Percentiles rank a stretch among this genome's conserved stretches.
Evolutionary conservation across 768 basidiomycete genomes (phyloP).

Genomic region (Jaapia argillacea): DNA sequence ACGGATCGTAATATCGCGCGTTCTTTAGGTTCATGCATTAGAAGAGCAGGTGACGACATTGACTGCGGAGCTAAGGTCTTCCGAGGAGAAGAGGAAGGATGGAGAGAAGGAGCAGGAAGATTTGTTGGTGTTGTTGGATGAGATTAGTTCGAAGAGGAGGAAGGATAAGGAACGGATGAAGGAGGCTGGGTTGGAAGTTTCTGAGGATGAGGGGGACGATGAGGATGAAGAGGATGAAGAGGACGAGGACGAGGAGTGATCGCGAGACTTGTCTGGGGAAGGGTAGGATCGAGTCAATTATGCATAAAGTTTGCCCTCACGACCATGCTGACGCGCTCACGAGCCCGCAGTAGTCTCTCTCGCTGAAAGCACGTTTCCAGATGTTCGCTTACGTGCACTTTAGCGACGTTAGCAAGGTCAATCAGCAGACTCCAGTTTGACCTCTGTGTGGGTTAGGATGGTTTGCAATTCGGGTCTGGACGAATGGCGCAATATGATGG

Average conservation of each 20-base stretch:
- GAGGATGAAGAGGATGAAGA: slow-evolving; percentile 52
- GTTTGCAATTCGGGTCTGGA: too few species aligned
- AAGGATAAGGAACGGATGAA: slow-evolving; percentile 74
- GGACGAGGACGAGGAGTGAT: slow-evolving; percentile 16
- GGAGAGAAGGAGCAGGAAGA: slow-evolving; percentile 97
- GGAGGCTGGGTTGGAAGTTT: slow-evolving; percentile 74
- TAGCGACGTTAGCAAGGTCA: too few species aligned
- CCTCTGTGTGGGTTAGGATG: too few species aligned
- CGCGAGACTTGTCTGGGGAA: not conserved
- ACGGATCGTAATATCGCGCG: not conserved
- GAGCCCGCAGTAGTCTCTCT: too few species aligned
- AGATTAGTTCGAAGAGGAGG: slow-evolving; percentile 77
- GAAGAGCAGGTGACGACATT: slow-evolving; percentile 37
- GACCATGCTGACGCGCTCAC: too few species aligned
- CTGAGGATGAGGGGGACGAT: slow-evolving; percentile 83
- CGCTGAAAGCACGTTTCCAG: too few species aligned
- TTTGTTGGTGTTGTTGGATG: slow-evolving; percentile 85
- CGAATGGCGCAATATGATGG: too few species aligned
- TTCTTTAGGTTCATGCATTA: slow-evolving; percentile 31
- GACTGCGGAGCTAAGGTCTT: slow-evolving; percentile 34
- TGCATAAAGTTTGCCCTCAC: too few species aligned
- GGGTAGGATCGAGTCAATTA: too few species aligned
- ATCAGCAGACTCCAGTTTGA: too few species aligned
- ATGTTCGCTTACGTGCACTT: too few species aligned
- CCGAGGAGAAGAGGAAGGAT: slow-evolving; percentile 64